phyloP scores from a whole-genome alignment of 768 basidiomycete species.

The Tricholoma terreum region DNA sequence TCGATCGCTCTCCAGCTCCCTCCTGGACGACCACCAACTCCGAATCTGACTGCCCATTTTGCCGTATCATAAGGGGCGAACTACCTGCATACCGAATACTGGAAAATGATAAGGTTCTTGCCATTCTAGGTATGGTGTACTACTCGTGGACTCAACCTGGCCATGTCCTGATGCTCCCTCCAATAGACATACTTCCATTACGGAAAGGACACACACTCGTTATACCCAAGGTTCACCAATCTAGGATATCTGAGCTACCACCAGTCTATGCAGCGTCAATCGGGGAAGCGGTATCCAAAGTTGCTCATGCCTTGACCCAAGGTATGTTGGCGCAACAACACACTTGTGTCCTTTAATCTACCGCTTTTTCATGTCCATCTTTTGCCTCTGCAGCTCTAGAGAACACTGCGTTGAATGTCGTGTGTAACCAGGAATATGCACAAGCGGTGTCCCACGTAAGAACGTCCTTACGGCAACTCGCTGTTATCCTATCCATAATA shows the following conservation, averaged over 20 bases:
- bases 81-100: slow-evolving; percentile 48
- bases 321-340: slow-evolving; percentile 36
- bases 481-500: neutral
- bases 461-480: slow-evolving; percentile 1
- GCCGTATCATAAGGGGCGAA: slow-evolving; percentile 55
- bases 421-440: slow-evolving; percentile 80
- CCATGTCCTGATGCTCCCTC: neutral
- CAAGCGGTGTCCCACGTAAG: slow-evolving; percentile 76
- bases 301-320: slow-evolving; percentile 59
- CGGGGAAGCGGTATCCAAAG: slow-evolving; percentile 57
- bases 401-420: slow-evolving; percentile 70
- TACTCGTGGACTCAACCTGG: neutral
- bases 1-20: slow-evolving; percentile 40
- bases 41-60: slow-evolving; percentile 52
- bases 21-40: slow-evolving; percentile 44
- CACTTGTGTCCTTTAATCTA: neutral
- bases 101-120: slow-evolving; percentile 62
- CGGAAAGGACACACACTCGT: slow-evolving; percentile 67
- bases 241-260: slow-evolving; percentile 64
- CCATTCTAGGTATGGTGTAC: slow-evolving; percentile 51
- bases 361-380: neutral
- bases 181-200: slow-evolving; percentile 65
- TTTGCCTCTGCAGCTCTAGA: slow-evolving; percentile 42
- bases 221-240: slow-evolving; percentile 62
- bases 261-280: slow-evolving; percentile 54